A percentile compares a stretch with the other conserved stretches of the same genome.
Evolutionary conservation across 257 asterid genomes (phyloP).

Genomic region (Ilex asprella): DNA sequence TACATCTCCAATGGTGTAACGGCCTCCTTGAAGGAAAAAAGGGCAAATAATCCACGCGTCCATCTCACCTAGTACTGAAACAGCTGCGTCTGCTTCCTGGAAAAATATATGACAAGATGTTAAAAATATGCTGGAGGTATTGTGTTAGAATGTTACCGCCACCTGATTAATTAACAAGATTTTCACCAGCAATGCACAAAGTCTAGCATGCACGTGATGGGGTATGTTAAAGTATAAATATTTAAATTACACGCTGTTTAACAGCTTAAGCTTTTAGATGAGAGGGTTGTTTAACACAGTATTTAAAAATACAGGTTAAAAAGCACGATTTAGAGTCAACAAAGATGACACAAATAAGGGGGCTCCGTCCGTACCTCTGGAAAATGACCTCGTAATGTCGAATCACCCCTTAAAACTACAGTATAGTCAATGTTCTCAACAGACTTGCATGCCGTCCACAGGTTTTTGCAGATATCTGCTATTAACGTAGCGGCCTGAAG

Average conservation of each 20-base stretch:
- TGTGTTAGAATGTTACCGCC: too few species aligned
- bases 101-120: too few species aligned
- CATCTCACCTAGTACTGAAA: constrained; percentile 82
- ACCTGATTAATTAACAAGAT: too few species aligned
- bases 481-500: constrained; percentile 69
- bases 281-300: too few species aligned
- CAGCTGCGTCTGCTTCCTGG: constrained; percentile 95
- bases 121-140: too few species aligned
- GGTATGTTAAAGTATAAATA: too few species aligned
- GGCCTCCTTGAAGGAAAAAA: constrained; percentile 95
- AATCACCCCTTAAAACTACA: constrained; percentile 93
- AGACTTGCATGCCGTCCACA: constrained; percentile 60
- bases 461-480: constrained; percentile 72
- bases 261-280: too few species aligned
- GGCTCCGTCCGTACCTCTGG: constrained; percentile 70
- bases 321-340: too few species aligned
- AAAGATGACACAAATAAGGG: neutral
- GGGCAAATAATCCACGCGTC: constrained; percentile 98
- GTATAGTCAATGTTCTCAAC: constrained; percentile 63
- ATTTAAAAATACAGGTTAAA: too few species aligned
- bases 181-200: too few species aligned
- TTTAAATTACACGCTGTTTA: too few species aligned
- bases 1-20: constrained; percentile 76
- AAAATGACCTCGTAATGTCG: constrained; percentile 94
- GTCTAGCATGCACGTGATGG: too few species aligned